Base-by-base conservation (phyloP, 805 yeast genomes). In the Wickerhamomyces ciferrii region DNA sequence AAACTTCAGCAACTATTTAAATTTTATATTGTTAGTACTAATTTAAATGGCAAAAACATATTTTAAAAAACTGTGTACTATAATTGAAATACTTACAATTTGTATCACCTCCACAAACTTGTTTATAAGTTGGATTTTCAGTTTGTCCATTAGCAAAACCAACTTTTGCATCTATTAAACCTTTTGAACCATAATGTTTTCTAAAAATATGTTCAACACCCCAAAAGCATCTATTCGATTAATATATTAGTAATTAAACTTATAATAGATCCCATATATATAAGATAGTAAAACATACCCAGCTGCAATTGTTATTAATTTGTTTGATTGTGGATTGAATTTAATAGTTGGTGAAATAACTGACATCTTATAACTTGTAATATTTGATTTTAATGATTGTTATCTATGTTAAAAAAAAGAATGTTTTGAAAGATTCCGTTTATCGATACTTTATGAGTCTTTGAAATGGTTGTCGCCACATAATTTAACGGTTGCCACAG, bases 91-190 rank as follows among this genome's bases (percentile, higher is more conserved):
- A 69, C 39, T 8, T 37, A 37, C 39, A 37, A 46, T 78, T 75
- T 1, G 97, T 89, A n/a, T 72, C 70, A 25, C 91, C 92, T 5
- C 77, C 63, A 63, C 96, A 87, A 4, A 92, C 97, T 45, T 75
- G 68, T 55, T 78, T 73, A 68, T 92, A 92, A 1, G 79, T 66
- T 19, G 91, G 89, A 38, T 66, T 58, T 1, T 54, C 42, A 2
- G 70, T 67, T 19, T 54, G 49, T 11, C 98, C 98, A 53, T 94
- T 95, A 41, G 96, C 87, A 65, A 83, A 94, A 2, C 99, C 99
- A 13, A 92, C 98, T 60, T 79, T 81, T 39, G 83, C 73, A 60
- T 87, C 97, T 11, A 83, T 61, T 19, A 92, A 65, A 29, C 88
- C 89, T 59, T 76, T 81, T 44, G 67, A 72, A 17, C 72, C 76